Conservation (phyloP, 169 alveolate species). For the Babesia gibsoni region DNA sequence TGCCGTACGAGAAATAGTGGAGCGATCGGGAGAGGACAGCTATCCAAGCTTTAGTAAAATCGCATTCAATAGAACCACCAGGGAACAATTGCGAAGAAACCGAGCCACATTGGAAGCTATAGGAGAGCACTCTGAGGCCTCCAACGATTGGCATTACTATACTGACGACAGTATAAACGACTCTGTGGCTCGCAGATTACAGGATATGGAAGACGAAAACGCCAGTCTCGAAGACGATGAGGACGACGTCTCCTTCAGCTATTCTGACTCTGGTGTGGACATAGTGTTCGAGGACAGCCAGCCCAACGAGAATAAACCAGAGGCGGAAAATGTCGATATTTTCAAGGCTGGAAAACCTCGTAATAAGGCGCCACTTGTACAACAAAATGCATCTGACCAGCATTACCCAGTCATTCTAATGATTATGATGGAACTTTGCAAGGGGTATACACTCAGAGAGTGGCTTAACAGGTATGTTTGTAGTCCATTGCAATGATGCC, state of each 20-base stretch:
- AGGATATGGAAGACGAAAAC: neutral
- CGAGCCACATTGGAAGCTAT: neutral
- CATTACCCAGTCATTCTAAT: constrained; percentile 72
- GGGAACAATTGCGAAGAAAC: neutral
- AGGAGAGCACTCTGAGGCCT: neutral
- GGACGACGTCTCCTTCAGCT: too few relatives aligned
- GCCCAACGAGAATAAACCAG: neutral
- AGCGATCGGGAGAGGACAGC: constrained; percentile 51
- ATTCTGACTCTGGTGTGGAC: constrained; percentile 6
- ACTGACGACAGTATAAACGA: constrained; percentile 21
- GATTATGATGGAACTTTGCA: constrained; percentile 86
- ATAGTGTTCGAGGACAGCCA: neutral
- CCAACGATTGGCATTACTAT: neutral
- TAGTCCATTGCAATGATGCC: neutral
- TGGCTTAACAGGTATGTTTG: constrained; percentile 73
- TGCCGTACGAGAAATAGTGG: constrained; percentile 21
- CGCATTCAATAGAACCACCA: constrained; percentile 13
- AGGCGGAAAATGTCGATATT: neutral
- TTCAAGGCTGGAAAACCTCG: neutral
- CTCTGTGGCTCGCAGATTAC: neutral
- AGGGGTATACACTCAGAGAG: constrained; percentile 82
- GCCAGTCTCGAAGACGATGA: too few relatives aligned
- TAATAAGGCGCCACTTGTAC: neutral
- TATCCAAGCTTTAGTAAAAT: constrained; percentile 28
- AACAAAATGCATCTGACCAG: neutral